Percentiles rank a stretch among this genome's conserved stretches.
These are phyloP conservation scores for Casuarina equisetifolia DNA, from an alignment of 306 rosid genomes.

Conservation along the genomic window DNA sequence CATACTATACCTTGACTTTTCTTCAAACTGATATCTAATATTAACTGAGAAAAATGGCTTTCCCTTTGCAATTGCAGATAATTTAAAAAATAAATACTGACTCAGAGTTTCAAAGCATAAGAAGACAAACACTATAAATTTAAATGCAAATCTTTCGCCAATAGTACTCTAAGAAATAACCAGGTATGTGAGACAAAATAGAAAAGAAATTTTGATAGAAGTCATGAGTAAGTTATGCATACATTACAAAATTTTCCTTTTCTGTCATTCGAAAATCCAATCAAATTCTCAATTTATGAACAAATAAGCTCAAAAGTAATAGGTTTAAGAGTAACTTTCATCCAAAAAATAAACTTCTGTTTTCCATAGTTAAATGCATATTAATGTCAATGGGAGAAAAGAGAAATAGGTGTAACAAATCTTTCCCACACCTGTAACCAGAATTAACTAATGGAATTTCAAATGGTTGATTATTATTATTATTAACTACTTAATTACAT, in stretches of 20 bases:
- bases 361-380: background rate
- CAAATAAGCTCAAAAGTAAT: background rate
- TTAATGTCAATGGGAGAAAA: background rate
- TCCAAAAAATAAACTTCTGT: background rate
- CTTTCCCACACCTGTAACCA: background rate
- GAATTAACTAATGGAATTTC: background rate
- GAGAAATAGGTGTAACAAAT: background rate
- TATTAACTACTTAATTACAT: background rate
- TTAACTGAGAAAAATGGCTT: background rate
- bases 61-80: background rate
- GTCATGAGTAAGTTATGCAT: background rate
- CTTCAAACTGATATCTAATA: background rate
- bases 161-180: background rate
- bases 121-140: background rate
- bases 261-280: background rate
- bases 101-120: background rate
- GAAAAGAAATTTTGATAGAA: background rate
- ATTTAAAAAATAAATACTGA: background rate
- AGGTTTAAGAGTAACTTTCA: background rate
- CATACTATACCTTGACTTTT: constrained; percentile 4
- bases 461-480: background rate
- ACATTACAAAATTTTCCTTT: background rate
- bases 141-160: background rate
- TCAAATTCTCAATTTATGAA: background rate
- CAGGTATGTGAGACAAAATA: background rate